phyloP scores from a whole-genome alignment of 1,139 yeast genomes.

The Geotrichum restrictum region DNA sequence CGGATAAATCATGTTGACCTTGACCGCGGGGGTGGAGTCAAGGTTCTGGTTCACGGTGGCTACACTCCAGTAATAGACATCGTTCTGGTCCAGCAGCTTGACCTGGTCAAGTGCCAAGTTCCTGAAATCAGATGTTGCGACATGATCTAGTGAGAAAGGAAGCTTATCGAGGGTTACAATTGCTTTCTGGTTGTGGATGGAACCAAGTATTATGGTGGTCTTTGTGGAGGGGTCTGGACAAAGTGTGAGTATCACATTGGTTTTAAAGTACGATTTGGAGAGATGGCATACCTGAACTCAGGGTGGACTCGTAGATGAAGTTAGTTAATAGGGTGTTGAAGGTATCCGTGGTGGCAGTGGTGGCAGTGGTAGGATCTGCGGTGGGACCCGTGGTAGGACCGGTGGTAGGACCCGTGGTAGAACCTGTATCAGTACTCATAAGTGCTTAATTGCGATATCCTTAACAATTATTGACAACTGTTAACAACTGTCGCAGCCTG shows the following conservation, averaged over 20 bases:
- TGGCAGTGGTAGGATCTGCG: too few relatives aligned
- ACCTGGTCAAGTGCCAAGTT: constrained; percentile 39
- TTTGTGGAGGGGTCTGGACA: constrained; percentile 60
- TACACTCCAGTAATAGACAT: constrained; percentile 79
- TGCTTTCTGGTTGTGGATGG: constrained; percentile 56
- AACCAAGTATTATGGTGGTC: constrained; percentile 60
- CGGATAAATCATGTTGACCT: constrained; percentile 77
- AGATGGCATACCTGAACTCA: constrained; percentile 25
- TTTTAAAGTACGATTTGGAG: background rate
- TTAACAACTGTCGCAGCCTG: too few relatives aligned
- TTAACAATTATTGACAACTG: too few relatives aligned
- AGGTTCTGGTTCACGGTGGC: constrained; percentile 51
- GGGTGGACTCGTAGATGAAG: constrained; percentile 29
- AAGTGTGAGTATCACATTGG: background rate
- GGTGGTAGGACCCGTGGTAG: too few relatives aligned
- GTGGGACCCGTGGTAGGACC: too few relatives aligned
- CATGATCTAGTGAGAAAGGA: constrained; percentile 45
- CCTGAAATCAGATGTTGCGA: constrained; percentile 26
- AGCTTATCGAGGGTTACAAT: constrained; percentile 73
- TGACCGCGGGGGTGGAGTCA: constrained; percentile 54
- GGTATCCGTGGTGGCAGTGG: too few relatives aligned
- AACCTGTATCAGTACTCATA: too few relatives aligned
- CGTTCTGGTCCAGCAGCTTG: constrained; percentile 59
- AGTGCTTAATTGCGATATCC: too few relatives aligned
- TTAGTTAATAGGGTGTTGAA: background rate